Conservation (phyloP, 495 filamentous ascomycete genomes). For the Sphaerosporella brunnea region DNA sequence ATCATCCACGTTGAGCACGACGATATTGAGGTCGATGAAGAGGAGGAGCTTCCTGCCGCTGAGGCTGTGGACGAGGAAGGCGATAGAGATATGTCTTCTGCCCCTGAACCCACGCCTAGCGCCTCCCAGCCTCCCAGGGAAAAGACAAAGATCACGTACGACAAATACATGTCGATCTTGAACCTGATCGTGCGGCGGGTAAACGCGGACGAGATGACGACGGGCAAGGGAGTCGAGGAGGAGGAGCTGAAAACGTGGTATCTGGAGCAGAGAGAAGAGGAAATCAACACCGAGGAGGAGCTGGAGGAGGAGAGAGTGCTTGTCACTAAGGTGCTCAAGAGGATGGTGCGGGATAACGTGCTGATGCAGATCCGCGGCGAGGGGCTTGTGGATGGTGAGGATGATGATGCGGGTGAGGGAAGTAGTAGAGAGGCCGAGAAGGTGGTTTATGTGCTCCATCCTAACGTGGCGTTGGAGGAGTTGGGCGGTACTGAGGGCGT, state of each 20-base stretch:
- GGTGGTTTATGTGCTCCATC: constrained; percentile 80
- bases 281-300: constrained; percentile 65
- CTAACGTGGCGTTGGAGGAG: constrained; percentile 53
- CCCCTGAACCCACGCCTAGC: constrained; percentile 25
- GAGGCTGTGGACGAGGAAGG: constrained; percentile 35
- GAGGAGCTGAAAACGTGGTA: constrained; percentile 82
- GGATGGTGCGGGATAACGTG: constrained; percentile 94
- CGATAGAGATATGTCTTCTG: constrained; percentile 53
- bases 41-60: constrained; percentile 30
- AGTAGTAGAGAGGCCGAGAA: constrained; percentile 29
- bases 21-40: constrained; percentile 89
- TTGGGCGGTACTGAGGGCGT: constrained; percentile 5
- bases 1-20: constrained; percentile 98
- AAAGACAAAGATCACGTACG: constrained; percentile 83
- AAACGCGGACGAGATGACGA: constrained; percentile 51
- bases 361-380: constrained; percentile 82
- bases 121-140: constrained; percentile 32
- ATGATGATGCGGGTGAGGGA: constrained; percentile 35
- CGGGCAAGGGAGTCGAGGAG: constrained; percentile 76
- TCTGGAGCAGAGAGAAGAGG: constrained; percentile 76
- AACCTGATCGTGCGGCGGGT: constrained; percentile 68
- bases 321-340: constrained; percentile 75
- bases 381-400: constrained; percentile 45
- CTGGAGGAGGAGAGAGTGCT: constrained; percentile 56
- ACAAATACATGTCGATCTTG: constrained; percentile 81